These are phyloP conservation scores for Claviceps pazoutovae DNA, from an alignment of 2,329 filamentous ascomycete species.

Conservation along the genomic window DNA sequence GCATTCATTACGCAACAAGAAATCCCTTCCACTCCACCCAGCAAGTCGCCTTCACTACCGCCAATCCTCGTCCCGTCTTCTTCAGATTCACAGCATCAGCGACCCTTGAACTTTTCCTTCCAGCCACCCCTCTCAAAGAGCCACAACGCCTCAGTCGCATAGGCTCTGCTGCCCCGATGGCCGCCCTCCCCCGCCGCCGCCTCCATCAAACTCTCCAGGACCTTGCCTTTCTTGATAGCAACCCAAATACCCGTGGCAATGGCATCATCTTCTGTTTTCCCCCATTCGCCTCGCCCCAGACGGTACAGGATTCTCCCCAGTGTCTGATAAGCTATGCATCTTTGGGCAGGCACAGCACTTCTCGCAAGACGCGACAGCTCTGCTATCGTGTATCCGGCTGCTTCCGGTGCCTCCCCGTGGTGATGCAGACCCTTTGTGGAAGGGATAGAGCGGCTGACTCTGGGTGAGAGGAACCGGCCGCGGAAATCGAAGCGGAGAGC, in stretches of 20 bases:
- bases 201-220: conserved; percentile 62
- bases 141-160: conserved; percentile 84
- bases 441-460: conserved; percentile 59
- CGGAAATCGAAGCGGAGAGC: conserved; percentile 81
- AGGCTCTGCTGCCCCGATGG: conserved; percentile 69
- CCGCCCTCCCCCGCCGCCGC: conserved; percentile 56
- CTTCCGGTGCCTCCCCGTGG: conserved; percentile 82
- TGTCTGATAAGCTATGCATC: conserved; percentile 85
- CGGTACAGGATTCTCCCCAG: conserved; percentile 74
- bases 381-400: conserved; percentile 83
- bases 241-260: conserved; percentile 73
- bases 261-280: conserved; percentile 41
- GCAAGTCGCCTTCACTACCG: too few species aligned
- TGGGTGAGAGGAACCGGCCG: conserved; percentile 66
- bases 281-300: conserved; percentile 59
- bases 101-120: conserved; percentile 49
- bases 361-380: conserved; percentile 72
- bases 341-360: conserved; percentile 70
- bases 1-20: too few species aligned
- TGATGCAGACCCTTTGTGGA: conserved; percentile 76
- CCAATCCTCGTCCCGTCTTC: too few species aligned
- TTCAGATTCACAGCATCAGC: conserved; percentile 15
- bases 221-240: conserved; percentile 59
- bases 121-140: conserved; percentile 59
- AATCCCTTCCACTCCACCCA: too few species aligned